Evolutionary conservation across 2,329 filamentous ascomycete species (phyloP), one percentile per base, ranked within the genome.

Genomic region (Aspergillus persii): DNA sequence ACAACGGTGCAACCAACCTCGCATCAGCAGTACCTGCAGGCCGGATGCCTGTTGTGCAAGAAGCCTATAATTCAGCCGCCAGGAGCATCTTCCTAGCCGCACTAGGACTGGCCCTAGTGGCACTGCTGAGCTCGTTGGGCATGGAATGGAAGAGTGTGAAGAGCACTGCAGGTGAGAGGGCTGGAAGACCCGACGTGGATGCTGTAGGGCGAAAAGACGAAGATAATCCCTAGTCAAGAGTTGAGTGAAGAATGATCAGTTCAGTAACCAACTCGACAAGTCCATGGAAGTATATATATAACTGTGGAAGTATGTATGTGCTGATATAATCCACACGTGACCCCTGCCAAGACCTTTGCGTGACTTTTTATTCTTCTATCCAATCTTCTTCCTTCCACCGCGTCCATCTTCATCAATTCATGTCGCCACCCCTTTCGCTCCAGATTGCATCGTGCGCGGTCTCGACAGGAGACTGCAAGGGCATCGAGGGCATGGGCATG

Each of bases 111-210:
- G 30, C 39, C 2, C 29, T 47, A 8, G 52, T 41, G 3, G 39
- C 12, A 31, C 9, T 48, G 12, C 8, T 48, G 8, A 44, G 26
- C 3, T 33, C 52, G 8, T n/a, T 54, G 12, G 39, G 39, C 15
- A 47, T 54, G 52, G 52, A 54, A 26, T 54, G 52, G 52, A 54
- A 54, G 29, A 54, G 52, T 18, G 33, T 54, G 6, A 48, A 48
- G 30, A 46, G 8, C 8, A 41, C 11, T 4, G 39, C 23, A 26
- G 18, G 12, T 23, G 39, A 27, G 8, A 41, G 33, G 8, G 9
- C 11, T 36, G 4, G 33, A 36, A 36, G 33, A 15, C 2, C 15
- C 11, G 3, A 12, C 4, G 2, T 36, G 18, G 18, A 23, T 23
- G 18, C 18, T 23, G 18, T 23, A 23, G 2, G 18, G 18, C 18